Conservation (phyloP, 345 rosid genomes). For the Carallia brachiata region DNA sequence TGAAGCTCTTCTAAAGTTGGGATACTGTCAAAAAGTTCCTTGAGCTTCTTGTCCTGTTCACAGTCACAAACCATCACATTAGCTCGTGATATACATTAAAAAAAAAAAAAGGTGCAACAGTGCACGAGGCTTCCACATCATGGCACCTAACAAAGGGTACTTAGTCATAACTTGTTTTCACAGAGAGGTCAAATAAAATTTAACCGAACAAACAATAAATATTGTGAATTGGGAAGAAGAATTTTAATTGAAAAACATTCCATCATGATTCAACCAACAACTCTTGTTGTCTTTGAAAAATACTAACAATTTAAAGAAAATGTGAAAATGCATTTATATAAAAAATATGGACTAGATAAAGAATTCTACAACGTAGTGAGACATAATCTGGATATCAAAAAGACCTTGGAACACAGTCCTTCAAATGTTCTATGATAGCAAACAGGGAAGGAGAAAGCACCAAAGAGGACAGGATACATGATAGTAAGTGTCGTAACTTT, state of each 20-base stretch:
- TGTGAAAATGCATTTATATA: conserved; percentile 2
- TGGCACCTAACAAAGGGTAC: too few species aligned
- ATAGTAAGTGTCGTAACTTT: too few species aligned
- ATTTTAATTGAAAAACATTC: not conserved
- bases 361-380: not conserved
- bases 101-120: too few species aligned
- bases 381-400: not conserved
- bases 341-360: not conserved
- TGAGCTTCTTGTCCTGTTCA: conserved; percentile 78
- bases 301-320: not conserved
- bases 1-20: conserved; percentile 89
- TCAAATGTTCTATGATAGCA: too few species aligned
- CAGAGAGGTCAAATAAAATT: too few species aligned
- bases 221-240: not conserved
- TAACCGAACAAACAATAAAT: not conserved
- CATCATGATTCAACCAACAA: not conserved
- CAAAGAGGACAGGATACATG: too few species aligned
- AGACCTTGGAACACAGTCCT: too few species aligned
- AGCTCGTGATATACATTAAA: not conserved
- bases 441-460: too few species aligned
- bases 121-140: too few species aligned
- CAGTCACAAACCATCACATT: conserved; percentile 7
- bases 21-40: conserved; percentile 59
- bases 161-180: too few species aligned
- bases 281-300: not conserved